These are phyloP conservation scores for Trichoderma arundinaceum DNA, from an alignment of 2,329 filamentous ascomycete species.

Conservation along the genomic window DNA sequence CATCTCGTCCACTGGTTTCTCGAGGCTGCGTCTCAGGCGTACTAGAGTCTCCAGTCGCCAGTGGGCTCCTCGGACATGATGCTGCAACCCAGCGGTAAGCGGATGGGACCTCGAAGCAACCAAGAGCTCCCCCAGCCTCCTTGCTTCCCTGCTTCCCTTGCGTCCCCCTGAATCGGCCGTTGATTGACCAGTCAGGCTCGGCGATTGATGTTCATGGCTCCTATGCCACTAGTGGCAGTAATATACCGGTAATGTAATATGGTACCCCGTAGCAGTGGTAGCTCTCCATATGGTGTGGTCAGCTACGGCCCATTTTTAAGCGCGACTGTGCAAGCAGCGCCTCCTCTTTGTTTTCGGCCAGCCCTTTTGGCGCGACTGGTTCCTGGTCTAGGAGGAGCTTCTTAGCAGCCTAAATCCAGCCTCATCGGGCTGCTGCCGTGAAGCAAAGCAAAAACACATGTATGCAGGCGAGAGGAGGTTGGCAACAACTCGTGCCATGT, in stretches of 20 bases:
- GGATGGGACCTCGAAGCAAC: conserved; percentile 24
- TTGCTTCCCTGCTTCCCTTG: conserved; percentile 25
- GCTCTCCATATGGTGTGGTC: conserved; percentile 20
- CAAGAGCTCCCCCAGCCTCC: conserved; percentile 30
- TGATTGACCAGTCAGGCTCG: conserved; percentile 31
- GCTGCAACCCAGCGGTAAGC: conserved; percentile 33
- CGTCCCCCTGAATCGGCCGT: conserved; percentile 28
- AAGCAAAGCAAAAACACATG: background rate
- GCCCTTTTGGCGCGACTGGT: conserved; percentile 18
- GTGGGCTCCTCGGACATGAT: conserved; percentile 30
- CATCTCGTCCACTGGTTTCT: conserved; percentile 28
- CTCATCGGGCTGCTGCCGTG: background rate
- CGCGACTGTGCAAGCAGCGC: conserved; percentile 7
- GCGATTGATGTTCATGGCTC: conserved; percentile 27
- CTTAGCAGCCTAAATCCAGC: conserved; percentile 10
- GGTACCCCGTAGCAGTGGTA: conserved; percentile 23
- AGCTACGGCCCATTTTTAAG: conserved; percentile 18
- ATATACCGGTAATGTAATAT: conserved; percentile 21
- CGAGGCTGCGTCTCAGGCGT: conserved; percentile 32
- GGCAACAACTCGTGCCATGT: conserved; percentile 9
- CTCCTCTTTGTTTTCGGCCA: background rate
- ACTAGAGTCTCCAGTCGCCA: conserved; percentile 30
- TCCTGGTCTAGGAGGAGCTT: conserved; percentile 2
- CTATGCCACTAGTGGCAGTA: conserved; percentile 20
- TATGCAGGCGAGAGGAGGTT: background rate